Base-by-base conservation (phyloP, 2,329 filamentous ascomycete genomes). In the Thelonectria blattea region DNA sequence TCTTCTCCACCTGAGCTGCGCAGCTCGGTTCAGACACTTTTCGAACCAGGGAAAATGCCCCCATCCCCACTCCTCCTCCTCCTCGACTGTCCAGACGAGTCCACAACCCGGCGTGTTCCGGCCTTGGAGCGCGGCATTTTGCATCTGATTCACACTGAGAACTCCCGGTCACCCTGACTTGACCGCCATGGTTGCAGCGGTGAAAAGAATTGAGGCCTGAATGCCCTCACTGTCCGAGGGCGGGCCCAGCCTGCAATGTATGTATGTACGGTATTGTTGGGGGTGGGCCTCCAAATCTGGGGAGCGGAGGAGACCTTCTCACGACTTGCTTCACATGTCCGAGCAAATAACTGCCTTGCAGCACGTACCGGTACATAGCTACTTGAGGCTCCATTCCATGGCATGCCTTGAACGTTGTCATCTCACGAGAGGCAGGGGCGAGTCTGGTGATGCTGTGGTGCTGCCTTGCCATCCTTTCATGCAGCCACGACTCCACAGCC, bases 41-140 rank as follows among this genome's bases (percentile, higher is more conserved):
- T 43, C n/a, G 17, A 48, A n/a, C 30, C 54, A 42, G 30, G 27
- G 34, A 24, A 54, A 24, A 54, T 54, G 52, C 42, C 52, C 34
- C 48, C 52, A 43, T 60, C 42, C 45, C 50, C 34, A 43, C 34
- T 15, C 32, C 30, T 53, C 45, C 34, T 15, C 32, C 30, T 53
- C 45, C 52, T 52, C 39, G 22, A 45, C 34, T 49, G 41, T 46
- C 37, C 17, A 45, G 37, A 45, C 37, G 37, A 56, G 39, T 39
- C 46, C 52, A 48, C 52, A 56, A 45, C 22, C 52, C 52, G 58
- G 58, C 43, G 52, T 14, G 32, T 52, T 42, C 52, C 52, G 42
- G 52, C 5, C 24, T 6, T 47, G 24, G 12, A 37, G 15, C 24
- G 30, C 37, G 24, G 22, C n/a, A n/a, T 15, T 56, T 32, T 18